phyloP scores from a whole-genome alignment of 768 basidiomycete genomes.

The Collybiopsis luxurians region DNA sequence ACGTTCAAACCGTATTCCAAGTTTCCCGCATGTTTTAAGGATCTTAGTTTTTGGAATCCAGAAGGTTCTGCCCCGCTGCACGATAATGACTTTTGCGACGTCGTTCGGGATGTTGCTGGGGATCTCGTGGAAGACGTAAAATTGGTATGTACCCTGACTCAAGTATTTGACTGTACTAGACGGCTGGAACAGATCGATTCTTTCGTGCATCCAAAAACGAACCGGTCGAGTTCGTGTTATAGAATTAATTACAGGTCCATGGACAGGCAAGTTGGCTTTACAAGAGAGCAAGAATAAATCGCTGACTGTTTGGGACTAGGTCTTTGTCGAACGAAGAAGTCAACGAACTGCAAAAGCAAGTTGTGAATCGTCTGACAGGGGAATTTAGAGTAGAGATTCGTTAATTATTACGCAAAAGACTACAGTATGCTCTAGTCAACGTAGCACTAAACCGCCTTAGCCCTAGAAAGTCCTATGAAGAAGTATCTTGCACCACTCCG shows the following conservation, averaged over 20 bases:
- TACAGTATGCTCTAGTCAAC: background rate
- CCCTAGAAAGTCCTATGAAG: background rate
- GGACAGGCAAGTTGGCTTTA: conserved; percentile 64
- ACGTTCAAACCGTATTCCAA: conserved; percentile 91
- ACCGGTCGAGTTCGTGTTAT: conserved; percentile 78
- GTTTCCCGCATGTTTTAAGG: conserved; percentile 91
- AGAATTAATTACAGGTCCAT: conserved; percentile 94
- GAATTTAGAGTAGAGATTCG: conserved; percentile 86
- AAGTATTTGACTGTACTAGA: too few relatives aligned
- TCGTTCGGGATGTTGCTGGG: conserved; percentile 89
- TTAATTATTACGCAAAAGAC: conserved; percentile 35
- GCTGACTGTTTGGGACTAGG: conserved; percentile 34
- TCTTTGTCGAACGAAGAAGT: conserved; percentile 89
- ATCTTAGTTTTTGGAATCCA: conserved; percentile 91
- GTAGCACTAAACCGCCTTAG: background rate
- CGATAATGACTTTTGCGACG: conserved; percentile 96
- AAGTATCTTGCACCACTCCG: conserved; percentile 80
- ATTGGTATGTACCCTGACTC: conserved; percentile 51
- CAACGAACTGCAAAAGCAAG: conserved; percentile 70
- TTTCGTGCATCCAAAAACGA: conserved; percentile 88
- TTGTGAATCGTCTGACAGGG: conserved; percentile 52
- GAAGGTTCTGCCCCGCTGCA: conserved; percentile 53
- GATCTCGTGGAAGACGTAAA: conserved; percentile 91
- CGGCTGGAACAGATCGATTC: conserved; percentile 69
- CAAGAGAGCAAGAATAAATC: background rate